Evolutionary conservation across 495 filamentous ascomycete genomes (phyloP).

Genomic region (Penicillium lividum): DNA sequence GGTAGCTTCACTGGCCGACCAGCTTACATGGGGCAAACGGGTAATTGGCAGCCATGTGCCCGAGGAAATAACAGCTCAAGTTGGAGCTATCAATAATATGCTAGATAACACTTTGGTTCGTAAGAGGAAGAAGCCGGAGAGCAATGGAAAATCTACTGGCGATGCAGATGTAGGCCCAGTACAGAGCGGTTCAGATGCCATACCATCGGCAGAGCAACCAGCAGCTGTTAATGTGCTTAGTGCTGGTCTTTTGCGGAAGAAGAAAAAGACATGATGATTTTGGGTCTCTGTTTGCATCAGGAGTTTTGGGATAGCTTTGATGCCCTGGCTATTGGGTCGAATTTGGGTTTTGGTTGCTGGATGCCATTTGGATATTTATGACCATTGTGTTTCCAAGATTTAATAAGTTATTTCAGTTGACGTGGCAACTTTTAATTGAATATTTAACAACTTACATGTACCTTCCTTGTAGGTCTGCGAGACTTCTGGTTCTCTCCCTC

Average conservation of each 20-base stretch:
- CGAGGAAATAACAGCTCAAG: conserved; percentile 28
- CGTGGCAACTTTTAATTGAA: neutral
- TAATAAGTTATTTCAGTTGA: neutral
- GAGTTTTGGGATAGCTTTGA: neutral
- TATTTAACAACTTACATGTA: neutral
- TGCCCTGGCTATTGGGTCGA: neutral
- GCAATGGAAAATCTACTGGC: conserved; percentile 15
- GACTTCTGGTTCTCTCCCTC: no score
- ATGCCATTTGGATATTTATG: neutral
- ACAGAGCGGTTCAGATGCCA: conserved; percentile 24
- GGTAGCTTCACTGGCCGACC: conserved; percentile 52
- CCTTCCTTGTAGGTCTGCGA: no score
- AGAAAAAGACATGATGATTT: conserved; percentile 50
- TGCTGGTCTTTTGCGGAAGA: conserved; percentile 64
- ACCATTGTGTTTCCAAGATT: no score
- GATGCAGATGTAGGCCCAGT: conserved; percentile 15
- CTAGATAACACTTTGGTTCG: conserved; percentile 50
- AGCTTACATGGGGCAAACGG: conserved; percentile 56
- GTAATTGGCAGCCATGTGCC: conserved; percentile 48
- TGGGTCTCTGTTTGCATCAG: neutral
- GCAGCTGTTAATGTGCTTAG: conserved; percentile 59
- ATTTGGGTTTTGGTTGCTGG: neutral
- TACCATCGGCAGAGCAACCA: conserved; percentile 28
- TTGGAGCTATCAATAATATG: conserved; percentile 36
- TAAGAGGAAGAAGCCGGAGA: conserved; percentile 53